Evolutionary conservation across 108 stramenopile genomes (phyloP).

Genomic region (Cyclotella atomus): DNA sequence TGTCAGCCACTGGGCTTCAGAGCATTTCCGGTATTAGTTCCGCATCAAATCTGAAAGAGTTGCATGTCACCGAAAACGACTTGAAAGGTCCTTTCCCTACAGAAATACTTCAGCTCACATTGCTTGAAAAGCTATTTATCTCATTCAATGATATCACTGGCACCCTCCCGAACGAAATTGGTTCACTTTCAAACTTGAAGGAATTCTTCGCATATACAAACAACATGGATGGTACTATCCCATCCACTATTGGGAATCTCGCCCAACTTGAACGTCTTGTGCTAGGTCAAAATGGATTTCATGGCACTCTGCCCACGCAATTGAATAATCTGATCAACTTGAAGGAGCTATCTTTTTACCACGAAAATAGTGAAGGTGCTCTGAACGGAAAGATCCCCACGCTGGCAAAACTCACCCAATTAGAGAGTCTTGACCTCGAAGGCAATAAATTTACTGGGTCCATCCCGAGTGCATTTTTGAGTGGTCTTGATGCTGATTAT

Average conservation of each 20-base stretch:
- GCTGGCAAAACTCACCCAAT: constrained; percentile 35
- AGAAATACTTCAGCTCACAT: constrained; percentile 56
- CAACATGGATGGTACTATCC: constrained; percentile 58
- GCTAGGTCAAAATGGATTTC: constrained; percentile 40
- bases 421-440: constrained; percentile 53
- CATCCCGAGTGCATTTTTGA: constrained; percentile 45
- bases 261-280: constrained; percentile 33
- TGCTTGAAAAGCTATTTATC: constrained; percentile 54
- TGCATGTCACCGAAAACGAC: constrained; percentile 68
- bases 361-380: constrained; percentile 22
- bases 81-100: constrained; percentile 59
- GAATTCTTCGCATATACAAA: constrained; percentile 58
- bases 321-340: constrained; percentile 44
- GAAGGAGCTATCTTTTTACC: constrained; percentile 45
- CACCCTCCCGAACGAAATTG: constrained; percentile 46
- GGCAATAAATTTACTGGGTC: constrained; percentile 52
- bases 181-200: constrained; percentile 44
- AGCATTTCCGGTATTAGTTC: constrained; percentile 55
- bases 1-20: constrained; percentile 64
- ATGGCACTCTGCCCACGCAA: constrained; percentile 46
- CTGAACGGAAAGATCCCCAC: constrained; percentile 32
- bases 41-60: constrained; percentile 52
- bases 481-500: constrained; percentile 40
- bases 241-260: constrained; percentile 58
- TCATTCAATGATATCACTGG: constrained; percentile 66